Percentiles rank a stretch among this genome's conserved stretches.
Conservation (phyloP, 2,329 filamentous ascomycete species). For the Fusarium nelsonii region DNA sequence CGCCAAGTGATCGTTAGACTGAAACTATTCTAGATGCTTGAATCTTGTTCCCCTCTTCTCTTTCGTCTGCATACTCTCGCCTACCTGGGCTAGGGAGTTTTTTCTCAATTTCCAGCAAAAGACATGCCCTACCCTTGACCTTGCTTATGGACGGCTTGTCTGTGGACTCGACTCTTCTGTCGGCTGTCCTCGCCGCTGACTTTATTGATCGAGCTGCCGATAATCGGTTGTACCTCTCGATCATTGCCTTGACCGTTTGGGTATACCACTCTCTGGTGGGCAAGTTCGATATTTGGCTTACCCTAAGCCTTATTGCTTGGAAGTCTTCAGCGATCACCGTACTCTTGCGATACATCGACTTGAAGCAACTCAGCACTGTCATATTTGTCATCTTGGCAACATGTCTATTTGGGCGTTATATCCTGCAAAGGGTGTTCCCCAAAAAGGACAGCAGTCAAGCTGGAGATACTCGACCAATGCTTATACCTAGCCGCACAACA, state of each 20-base stretch:
- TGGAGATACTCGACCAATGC: slow-evolving; percentile 55
- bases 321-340: slow-evolving; percentile 15
- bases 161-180: slow-evolving; percentile 43
- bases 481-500: slow-evolving; percentile 74
- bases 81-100: background rate
- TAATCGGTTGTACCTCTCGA: background rate
- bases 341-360: slow-evolving; percentile 3
- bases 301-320: slow-evolving; percentile 45
- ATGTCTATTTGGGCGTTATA: background rate
- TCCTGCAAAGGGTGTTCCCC: background rate
- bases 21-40: background rate
- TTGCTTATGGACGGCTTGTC: slow-evolving; percentile 48
- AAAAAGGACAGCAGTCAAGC: background rate
- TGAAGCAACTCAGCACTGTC: slow-evolving; percentile 10
- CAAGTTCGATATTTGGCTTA: slow-evolving; percentile 44
- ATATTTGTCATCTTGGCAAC: background rate
- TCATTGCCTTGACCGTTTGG: background rate
- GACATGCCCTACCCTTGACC: slow-evolving; percentile 25
- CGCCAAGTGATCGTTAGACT: background rate
- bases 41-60: slow-evolving; percentile 5
- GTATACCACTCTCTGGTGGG: slow-evolving; percentile 40
- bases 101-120: slow-evolving; percentile 2
- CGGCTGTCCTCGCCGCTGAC: slow-evolving; percentile 39
- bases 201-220: slow-evolving; percentile 28
- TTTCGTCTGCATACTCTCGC: slow-evolving; percentile 5